A percentile compares a stretch with the other conserved stretches of the same genome.
Evolutionary conservation across 2,329 filamentous ascomycete genomes (phyloP).

Genomic region (Claviceps pazoutovae): DNA sequence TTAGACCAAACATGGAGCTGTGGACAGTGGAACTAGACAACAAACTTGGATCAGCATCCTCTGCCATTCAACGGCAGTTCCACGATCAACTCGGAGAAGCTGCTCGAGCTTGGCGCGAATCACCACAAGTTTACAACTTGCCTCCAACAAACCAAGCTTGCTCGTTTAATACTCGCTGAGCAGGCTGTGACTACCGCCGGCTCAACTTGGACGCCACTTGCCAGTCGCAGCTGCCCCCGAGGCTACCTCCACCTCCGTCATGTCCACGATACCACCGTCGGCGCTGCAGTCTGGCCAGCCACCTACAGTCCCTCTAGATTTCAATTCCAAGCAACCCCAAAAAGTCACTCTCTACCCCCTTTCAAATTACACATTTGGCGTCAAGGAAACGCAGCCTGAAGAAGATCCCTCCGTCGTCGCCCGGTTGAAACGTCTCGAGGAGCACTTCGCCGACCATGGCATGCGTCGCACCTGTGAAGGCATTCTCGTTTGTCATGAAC

Average conservation of each 20-base stretch:
- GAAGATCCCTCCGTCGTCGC: constrained; percentile 93
- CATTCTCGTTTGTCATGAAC: constrained; percentile 93
- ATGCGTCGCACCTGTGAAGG: constrained; percentile 97
- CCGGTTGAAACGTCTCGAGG: constrained; percentile 83
- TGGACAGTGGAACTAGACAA: not conserved
- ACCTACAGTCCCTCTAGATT: constrained; percentile 66
- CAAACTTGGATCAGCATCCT: not conserved
- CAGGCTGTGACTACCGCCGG: not conserved
- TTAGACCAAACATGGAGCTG: not conserved
- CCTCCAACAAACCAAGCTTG: not conserved
- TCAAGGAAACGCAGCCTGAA: constrained; percentile 95
- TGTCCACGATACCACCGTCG: constrained; percentile 73
- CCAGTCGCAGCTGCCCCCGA: not conserved
- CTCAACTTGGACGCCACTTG: not conserved
- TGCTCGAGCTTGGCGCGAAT: not conserved
- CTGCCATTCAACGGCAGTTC: not conserved
- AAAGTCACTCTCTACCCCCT: constrained; percentile 88
- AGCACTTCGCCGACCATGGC: constrained; percentile 81
- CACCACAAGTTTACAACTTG: not conserved
- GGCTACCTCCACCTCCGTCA: constrained; percentile 20
- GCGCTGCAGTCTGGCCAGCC: constrained; percentile 65
- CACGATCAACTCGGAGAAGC: not conserved
- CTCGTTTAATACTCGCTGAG: not conserved
- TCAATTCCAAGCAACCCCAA: constrained; percentile 77
- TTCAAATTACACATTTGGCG: constrained; percentile 97